These are phyloP conservation scores for Beauveria medogensis DNA, from an alignment of 2,329 filamentous ascomycete species.

Conservation along the genomic window DNA sequence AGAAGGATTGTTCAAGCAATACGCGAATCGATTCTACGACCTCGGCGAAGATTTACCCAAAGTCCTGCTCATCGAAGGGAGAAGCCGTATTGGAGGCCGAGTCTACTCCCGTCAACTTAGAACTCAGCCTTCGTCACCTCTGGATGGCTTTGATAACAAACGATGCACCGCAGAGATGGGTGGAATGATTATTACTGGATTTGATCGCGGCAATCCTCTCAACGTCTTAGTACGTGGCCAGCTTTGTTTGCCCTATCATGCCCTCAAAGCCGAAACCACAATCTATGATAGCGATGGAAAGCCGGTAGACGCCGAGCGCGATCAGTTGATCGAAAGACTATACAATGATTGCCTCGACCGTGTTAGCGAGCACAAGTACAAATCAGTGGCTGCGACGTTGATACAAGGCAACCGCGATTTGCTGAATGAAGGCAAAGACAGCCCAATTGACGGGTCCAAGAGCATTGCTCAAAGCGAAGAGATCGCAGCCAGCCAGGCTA, in stretches of 20 bases:
- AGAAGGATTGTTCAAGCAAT: constrained; percentile 76
- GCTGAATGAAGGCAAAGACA: constrained; percentile 77
- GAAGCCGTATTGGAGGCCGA: constrained; percentile 78
- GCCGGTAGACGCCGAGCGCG: constrained; percentile 68
- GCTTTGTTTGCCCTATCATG: constrained; percentile 77
- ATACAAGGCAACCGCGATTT: constrained; percentile 76
- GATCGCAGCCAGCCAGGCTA: constrained; percentile 52
- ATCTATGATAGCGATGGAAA: constrained; percentile 80
- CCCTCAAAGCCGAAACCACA: constrained; percentile 70
- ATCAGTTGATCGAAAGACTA: constrained; percentile 78
- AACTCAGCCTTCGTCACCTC: constrained; percentile 47
- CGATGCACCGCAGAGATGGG: constrained; percentile 89
- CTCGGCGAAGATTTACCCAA: constrained; percentile 61
- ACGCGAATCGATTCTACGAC: constrained; percentile 58
- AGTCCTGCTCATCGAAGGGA: constrained; percentile 78
- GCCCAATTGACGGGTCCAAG: constrained; percentile 57
- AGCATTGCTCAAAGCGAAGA: constrained; percentile 67
- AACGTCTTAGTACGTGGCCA: constrained; percentile 88
- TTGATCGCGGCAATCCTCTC: constrained; percentile 88
- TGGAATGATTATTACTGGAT: constrained; percentile 96
- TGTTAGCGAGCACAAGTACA: constrained; percentile 83
- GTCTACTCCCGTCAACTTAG: constrained; percentile 74
- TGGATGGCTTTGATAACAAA: constrained; percentile 45
- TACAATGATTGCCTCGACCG: constrained; percentile 94
- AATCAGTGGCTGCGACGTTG: constrained; percentile 58